Percentiles rank a stretch among this genome's conserved stretches.
phyloP scores from a whole-genome alignment of 192 early-diverging fungal genomes.

The Thamnidium elegans region DNA sequence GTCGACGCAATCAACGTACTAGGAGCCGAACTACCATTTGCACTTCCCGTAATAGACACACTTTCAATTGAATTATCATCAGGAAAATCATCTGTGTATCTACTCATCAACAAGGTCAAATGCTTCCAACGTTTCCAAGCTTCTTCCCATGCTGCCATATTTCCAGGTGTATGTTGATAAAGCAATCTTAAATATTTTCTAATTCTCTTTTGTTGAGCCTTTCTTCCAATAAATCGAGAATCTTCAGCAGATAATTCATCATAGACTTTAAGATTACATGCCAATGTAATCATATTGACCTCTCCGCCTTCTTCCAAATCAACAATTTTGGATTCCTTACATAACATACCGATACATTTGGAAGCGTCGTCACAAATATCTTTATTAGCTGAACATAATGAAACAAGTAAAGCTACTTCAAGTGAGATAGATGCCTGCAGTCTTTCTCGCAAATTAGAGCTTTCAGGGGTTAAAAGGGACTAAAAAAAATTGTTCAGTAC shows the following conservation, averaged over 20 bases:
- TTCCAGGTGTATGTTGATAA: slow-evolving; percentile 62
- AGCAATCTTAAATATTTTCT: slow-evolving; percentile 61
- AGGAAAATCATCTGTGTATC: slow-evolving; percentile 7
- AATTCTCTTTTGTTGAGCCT: slow-evolving; percentile 71
- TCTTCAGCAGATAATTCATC: slow-evolving; percentile 44
- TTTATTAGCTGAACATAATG: slow-evolving; percentile 62
- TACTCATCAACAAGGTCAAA: slow-evolving; percentile 34
- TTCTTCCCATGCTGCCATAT: slow-evolving; percentile 78
- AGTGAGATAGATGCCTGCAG: slow-evolving; percentile 61
- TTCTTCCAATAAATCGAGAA: slow-evolving; percentile 40
- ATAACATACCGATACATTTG: slow-evolving; percentile 61
- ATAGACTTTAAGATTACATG: slow-evolving; percentile 65
- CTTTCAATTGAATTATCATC: slow-evolving; percentile 2
- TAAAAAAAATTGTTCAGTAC: background rate
- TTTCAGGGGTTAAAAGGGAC: slow-evolving; percentile 39
- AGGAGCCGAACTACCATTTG: background rate
- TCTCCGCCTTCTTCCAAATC: slow-evolving; percentile 44
- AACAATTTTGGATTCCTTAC: slow-evolving; percentile 64
- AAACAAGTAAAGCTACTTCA: slow-evolving; percentile 71
- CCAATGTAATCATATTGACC: slow-evolving; percentile 43
- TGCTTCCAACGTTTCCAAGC: slow-evolving; percentile 68
- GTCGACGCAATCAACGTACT: background rate
- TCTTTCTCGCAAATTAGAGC: slow-evolving; percentile 57
- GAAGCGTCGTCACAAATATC: slow-evolving; percentile 54
- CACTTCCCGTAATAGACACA: background rate